phyloP scores from a whole-genome alignment of 345 rosid species.

The Eucalyptus cladocalyx region DNA sequence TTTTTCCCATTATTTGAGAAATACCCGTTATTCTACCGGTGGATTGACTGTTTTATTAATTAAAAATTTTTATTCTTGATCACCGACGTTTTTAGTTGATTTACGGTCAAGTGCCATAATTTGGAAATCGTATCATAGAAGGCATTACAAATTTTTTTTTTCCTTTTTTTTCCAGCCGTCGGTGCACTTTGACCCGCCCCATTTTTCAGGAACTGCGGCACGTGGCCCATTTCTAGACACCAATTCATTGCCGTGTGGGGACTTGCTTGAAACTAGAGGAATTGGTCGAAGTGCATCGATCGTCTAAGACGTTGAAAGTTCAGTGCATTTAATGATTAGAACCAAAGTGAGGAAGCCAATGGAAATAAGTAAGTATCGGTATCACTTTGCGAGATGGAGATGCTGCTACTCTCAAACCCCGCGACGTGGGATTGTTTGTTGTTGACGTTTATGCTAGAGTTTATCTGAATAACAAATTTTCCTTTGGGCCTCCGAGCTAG shows the following conservation, averaged over 20 bases:
- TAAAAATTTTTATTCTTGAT: background rate
- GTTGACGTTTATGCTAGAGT: background rate
- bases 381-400: background rate
- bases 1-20: background rate
- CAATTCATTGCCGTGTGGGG: background rate
- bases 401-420: background rate
- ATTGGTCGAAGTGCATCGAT: background rate
- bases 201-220: background rate
- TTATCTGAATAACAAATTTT: background rate
- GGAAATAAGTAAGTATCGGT: background rate
- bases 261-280: background rate
- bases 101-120: background rate
- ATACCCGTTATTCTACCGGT: background rate
- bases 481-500: background rate
- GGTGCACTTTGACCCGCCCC: background rate
- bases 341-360: background rate
- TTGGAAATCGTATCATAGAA: background rate
- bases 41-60: background rate
- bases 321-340: background rate
- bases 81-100: background rate
- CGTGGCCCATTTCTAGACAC: background rate
- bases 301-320: background rate
- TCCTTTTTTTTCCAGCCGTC: background rate
- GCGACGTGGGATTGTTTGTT: background rate
- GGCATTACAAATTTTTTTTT: background rate